Evolutionary conservation across 768 basidiomycete genomes (phyloP).

Genomic region (Harrya chromipes): DNA sequence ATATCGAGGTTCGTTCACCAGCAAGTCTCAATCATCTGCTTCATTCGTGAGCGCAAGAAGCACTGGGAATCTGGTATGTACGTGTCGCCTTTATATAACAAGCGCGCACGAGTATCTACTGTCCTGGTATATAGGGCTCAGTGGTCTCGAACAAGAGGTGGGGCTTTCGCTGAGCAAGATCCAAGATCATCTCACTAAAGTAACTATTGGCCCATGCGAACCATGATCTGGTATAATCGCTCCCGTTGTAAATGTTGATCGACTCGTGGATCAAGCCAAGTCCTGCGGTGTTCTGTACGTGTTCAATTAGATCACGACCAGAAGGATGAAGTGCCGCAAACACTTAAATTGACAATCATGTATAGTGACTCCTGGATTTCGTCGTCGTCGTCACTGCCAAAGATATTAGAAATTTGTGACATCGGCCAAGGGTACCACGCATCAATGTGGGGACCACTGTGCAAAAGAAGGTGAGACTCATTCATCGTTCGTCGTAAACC

Average conservation of each 20-base stretch:
- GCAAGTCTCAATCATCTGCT: too few relatives aligned
- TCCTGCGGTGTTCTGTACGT: slow-evolving; percentile 60
- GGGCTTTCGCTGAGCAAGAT: slow-evolving; percentile 72
- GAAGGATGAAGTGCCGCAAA: neutral
- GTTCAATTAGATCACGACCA: neutral
- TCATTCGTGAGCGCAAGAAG: too few relatives aligned
- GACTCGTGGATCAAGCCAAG: slow-evolving; percentile 81
- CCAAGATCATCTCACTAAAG: slow-evolving; percentile 79
- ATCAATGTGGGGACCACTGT: slow-evolving; percentile 71
- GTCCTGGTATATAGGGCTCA: slow-evolving; percentile 55
- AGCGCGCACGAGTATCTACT: slow-evolving; percentile 21
- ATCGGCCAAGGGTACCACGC: slow-evolving; percentile 81
- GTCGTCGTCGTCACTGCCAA: slow-evolving; percentile 66
- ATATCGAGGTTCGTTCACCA: too few relatives aligned
- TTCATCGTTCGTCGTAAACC: neutral
- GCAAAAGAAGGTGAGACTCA: slow-evolving; percentile 1
- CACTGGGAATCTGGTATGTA: too few relatives aligned
- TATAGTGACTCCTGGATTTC: slow-evolving; percentile 65
- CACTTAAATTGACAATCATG: slow-evolving; percentile 62
- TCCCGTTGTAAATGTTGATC: slow-evolving; percentile 54
- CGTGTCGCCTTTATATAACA: too few relatives aligned
- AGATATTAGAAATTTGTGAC: slow-evolving; percentile 74
- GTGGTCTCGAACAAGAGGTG: slow-evolving; percentile 56
- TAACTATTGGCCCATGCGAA: slow-evolving; percentile 86
- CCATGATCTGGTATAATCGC: slow-evolving; percentile 67